Percentiles rank a stretch among this genome's conserved stretches.
phyloP scores from a whole-genome alignment of 1,139 yeast species.

The Hansenula lynferdii region DNA sequence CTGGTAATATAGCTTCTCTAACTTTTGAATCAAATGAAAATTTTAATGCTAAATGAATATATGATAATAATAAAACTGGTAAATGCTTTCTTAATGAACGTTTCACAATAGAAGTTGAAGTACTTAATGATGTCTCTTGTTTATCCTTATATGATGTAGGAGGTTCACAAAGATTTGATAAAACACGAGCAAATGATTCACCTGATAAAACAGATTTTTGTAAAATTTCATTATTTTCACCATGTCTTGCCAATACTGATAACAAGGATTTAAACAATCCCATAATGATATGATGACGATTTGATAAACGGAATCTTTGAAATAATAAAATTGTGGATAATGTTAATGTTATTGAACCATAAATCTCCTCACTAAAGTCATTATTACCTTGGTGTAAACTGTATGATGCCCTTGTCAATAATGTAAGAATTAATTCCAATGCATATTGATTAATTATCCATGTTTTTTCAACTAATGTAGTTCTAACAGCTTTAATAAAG shows the following conservation, averaged over 20 bases:
- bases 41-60: slow-evolving; percentile 46
- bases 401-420: slow-evolving; percentile 29
- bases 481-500: slow-evolving; percentile 28
- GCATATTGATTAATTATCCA: slow-evolving; percentile 69
- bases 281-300: slow-evolving; percentile 67
- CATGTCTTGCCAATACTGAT: slow-evolving; percentile 34
- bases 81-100: slow-evolving; percentile 57
- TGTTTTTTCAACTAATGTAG: slow-evolving; percentile 40
- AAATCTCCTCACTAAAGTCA: slow-evolving; percentile 24
- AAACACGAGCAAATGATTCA: slow-evolving; percentile 47
- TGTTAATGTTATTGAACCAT: slow-evolving; percentile 36
- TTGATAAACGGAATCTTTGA: slow-evolving; percentile 65
- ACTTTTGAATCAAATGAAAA: slow-evolving; percentile 42
- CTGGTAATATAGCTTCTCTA: slow-evolving; percentile 48
- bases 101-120: slow-evolving; percentile 52
- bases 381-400: slow-evolving; percentile 5
- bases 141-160: slow-evolving; percentile 23
- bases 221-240: slow-evolving; percentile 12
- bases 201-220: slow-evolving; percentile 33
- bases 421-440: slow-evolving; percentile 46
- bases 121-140: slow-evolving; percentile 38
- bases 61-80: slow-evolving; percentile 56
- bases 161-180: slow-evolving; percentile 75
- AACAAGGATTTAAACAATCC: slow-evolving; percentile 44
- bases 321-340: slow-evolving; percentile 54